Base-by-base conservation (phyloP, 2,329 filamentous ascomycete species). In the Chaetomium olivaceum region DNA sequence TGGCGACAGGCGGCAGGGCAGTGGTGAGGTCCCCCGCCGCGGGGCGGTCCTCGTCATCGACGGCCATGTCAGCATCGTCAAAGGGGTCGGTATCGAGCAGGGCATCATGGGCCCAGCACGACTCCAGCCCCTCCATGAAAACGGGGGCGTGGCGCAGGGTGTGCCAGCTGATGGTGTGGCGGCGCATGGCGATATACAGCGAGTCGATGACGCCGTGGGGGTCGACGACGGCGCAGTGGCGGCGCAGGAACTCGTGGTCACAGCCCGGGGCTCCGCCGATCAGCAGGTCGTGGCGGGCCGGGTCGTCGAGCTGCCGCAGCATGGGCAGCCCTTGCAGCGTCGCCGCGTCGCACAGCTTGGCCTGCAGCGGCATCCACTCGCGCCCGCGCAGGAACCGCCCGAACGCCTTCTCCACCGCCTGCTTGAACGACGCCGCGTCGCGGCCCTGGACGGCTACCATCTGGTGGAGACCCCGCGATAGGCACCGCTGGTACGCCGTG, bases 391-490 rank as follows among this genome's bases (percentile, higher is more conserved):
- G 77, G 8, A 86, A 76, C 33, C 77, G 76, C 2, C 77, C 76
- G 69, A 88, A 88, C 0, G 84, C 79, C 62, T 76, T 77, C 29
- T 77, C 77, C 14, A 87, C 80, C 27, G 84, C 83, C 21, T 69
- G 72, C 12, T 73, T 76, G 70, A 88, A 85, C 0, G 84, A 82
- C 33, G 78, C 74, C 52, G 81, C 80, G 64, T 82, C 80, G 3
- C 77, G 78, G 21, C 83, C 84, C 52, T 79, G 78, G 14, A 88
- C 79, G 9, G 81, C 83, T 21, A 87, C 78, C 75, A 86, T 83
- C 65, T 82, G 83, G 70, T 87, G 85, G 54, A 87, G 79, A 3
- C 85, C 85, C 19, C 85, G 82, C 16, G 85, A 88, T 4, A 87
- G 77, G 54, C 85, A 87, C 52, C 85, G 80, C 71, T 87, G 87